Evolutionary conservation across 2,329 filamentous ascomycete genomes (phyloP).

Genomic region (Calycina herbarum): DNA sequence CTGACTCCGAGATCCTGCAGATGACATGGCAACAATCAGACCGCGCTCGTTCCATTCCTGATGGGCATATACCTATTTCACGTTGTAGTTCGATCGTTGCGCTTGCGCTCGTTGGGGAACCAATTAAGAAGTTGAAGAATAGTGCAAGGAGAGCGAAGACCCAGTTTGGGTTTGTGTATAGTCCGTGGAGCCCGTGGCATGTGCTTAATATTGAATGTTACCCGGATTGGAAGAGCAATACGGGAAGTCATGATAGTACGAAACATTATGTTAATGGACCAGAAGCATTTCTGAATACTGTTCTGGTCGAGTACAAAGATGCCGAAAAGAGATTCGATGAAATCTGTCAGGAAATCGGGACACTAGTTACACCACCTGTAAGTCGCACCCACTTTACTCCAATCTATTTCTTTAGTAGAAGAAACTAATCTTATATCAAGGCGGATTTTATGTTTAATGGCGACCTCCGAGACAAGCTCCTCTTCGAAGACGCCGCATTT

Average conservation of each 20-base stretch:
- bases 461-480: slow-evolving; percentile 54
- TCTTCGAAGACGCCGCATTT: slow-evolving; percentile 62
- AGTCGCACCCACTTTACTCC: slow-evolving; percentile 4
- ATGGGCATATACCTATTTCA: slow-evolving; percentile 58
- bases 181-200: slow-evolving; percentile 62
- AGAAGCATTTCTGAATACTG: slow-evolving; percentile 59
- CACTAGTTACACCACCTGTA: slow-evolving; percentile 58
- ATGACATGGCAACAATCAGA: slow-evolving; percentile 62
- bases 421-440: slow-evolving; percentile 24
- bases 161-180: slow-evolving; percentile 53
- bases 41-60: slow-evolving; percentile 40
- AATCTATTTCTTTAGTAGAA: background rate
- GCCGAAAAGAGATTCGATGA: slow-evolving; percentile 58
- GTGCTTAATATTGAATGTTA: slow-evolving; percentile 59
- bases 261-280: slow-evolving; percentile 61
- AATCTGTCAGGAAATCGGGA: slow-evolving; percentile 57
- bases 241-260: slow-evolving; percentile 44
- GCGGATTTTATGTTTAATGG: slow-evolving; percentile 59
- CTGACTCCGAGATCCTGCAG: no score
- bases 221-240: slow-evolving; percentile 57
- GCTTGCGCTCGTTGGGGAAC: slow-evolving; percentile 54
- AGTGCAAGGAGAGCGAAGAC: slow-evolving; percentile 48
- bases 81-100: slow-evolving; percentile 61
- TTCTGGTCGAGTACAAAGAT: slow-evolving; percentile 61
- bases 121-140: slow-evolving; percentile 50